Evolutionary conservation across 2,329 filamentous ascomycete species (phyloP).

Genomic region (Aschersonia sp.): DNA sequence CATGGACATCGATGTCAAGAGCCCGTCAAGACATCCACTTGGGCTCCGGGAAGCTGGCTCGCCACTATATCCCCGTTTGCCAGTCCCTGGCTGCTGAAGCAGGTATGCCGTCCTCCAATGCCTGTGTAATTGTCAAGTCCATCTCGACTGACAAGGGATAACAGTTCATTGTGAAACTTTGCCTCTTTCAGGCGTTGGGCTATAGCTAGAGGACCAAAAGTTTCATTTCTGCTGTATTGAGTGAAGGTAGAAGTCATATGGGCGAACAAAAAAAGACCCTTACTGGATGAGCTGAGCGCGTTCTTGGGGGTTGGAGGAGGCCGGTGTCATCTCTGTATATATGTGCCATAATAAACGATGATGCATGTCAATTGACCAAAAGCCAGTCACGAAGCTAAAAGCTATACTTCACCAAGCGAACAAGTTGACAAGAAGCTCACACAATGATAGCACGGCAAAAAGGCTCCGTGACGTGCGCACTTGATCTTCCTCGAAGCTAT

Average conservation of each 20-base stretch:
- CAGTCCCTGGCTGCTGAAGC: constrained; percentile 12
- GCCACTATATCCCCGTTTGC: constrained; percentile 25
- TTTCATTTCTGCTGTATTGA: too few relatives aligned
- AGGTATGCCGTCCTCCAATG: neutral
- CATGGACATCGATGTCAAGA: constrained; percentile 23
- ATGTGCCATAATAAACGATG: neutral
- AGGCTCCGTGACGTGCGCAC: too few relatives aligned
- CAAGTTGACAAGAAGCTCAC: neutral
- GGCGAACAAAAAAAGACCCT: neutral
- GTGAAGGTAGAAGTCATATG: neutral
- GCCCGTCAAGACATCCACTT: constrained; percentile 11
- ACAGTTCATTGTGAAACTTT: neutral
- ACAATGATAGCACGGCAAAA: too few relatives aligned
- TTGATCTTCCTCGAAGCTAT: too few relatives aligned
- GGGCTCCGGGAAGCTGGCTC: constrained; percentile 15
- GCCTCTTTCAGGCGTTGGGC: too few relatives aligned
- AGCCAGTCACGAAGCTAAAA: neutral
- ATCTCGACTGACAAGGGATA: neutral
- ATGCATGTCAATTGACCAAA: neutral
- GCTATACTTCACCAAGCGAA: neutral
- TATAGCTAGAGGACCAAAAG: too few relatives aligned
- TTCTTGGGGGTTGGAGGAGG: neutral
- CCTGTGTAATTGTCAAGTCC: neutral
- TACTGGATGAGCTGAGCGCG: neutral
- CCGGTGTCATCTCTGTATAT: neutral